Conservation (phyloP, 306 rosid species). For the Fragaria ananassa region DNA sequence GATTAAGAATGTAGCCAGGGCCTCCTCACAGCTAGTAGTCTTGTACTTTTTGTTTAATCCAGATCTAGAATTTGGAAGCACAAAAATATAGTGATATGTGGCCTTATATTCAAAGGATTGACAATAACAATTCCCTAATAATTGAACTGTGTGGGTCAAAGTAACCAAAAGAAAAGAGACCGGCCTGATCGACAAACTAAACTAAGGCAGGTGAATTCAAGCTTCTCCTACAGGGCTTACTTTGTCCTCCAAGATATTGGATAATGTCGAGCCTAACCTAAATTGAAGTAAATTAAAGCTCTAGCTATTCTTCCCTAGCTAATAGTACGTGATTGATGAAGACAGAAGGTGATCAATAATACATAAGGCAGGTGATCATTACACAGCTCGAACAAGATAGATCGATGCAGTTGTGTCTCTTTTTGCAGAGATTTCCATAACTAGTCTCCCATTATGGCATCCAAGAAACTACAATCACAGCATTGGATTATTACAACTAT, state of each 20-base stretch:
- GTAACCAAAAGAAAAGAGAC: not conserved
- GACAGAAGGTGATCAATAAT: conserved; percentile 15
- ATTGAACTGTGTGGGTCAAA: conserved; percentile 3
- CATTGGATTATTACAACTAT: not conserved
- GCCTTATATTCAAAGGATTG: not conserved
- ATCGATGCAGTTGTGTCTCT: not conserved
- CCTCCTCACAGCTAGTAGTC: not conserved
- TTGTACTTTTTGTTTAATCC: not conserved
- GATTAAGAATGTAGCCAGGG: not conserved
- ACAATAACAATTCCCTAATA: conserved; percentile 10
- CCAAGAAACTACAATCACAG: not conserved
- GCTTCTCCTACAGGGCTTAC: not conserved
- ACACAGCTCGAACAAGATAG: not conserved
- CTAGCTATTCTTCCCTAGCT: not conserved
- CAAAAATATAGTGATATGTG: not conserved
- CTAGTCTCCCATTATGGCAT: not conserved
- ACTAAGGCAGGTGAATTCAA: too few species aligned
- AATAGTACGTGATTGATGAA: conserved; percentile 3
- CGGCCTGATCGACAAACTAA: too few species aligned
- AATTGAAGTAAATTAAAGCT: not conserved
- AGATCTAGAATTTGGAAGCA: not conserved
- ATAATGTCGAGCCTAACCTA: not conserved
- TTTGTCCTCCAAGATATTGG: not conserved
- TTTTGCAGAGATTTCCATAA: not conserved
- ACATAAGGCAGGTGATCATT: not conserved